Base-by-base conservation (phyloP, 129 eudicot species). In the Deinandra increscens region DNA sequence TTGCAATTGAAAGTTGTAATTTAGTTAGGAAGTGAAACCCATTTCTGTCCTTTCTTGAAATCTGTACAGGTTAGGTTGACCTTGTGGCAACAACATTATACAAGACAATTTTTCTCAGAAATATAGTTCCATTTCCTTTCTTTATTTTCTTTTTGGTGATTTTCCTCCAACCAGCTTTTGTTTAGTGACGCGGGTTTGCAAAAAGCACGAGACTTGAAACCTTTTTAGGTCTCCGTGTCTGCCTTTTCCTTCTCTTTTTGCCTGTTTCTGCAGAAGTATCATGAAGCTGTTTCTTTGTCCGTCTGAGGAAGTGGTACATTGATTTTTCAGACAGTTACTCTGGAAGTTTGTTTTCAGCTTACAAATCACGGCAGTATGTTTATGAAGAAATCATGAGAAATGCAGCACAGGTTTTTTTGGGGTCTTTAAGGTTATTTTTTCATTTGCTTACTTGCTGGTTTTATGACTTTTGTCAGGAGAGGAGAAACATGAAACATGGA, bases 1-100 rank as follows among this genome's bases (percentile, higher is more conserved):
- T 65, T 26, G 49, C 80, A 70, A 71, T 56, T 73, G 44, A 29
- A 50, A 66, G 65, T 56, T 90, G 95, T 90, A 85, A 68, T 75
- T 80, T 75, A 66, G 91, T 71, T 81, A 77, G 85, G 60, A 79
- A 73, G 79, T 64, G 79, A 78, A 76, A 73, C 82, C 84, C 81
- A 79, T 59, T 78, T 78, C 80, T 78, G 54, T 81, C 67, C 65
- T 78, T 75, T 62, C 72, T 43, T 67, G 71, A 68, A 33, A 81
- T 77, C 68, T 88, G 95, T 91, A 86, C 91, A 88, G 88, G 68
- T 72, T 82, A 79, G 85, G 77, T 70, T 63, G 69, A 65, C 81
- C 80, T 60, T 50, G 54, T 81, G 72, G 67, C 64, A 79, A 82
- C 79, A 80, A 64, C 33, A 69, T 77, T 73, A 79, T 80, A 83